These are phyloP conservation scores for Penicillium hordei DNA, from an alignment of 2,329 filamentous ascomycete genomes.

Conservation along the genomic window DNA sequence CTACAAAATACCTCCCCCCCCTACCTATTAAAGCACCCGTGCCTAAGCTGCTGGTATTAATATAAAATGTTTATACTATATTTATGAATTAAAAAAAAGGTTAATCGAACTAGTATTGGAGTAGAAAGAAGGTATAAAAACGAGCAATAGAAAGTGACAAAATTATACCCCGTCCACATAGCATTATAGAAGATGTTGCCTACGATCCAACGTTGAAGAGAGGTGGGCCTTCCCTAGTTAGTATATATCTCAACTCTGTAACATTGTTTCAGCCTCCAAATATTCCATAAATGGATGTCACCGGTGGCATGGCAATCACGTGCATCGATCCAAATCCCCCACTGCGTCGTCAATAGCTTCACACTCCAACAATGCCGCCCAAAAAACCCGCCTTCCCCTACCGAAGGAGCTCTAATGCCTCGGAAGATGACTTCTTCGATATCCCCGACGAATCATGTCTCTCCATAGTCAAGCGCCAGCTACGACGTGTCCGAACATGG, in stretches of 20 bases:
- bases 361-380: slow-evolving; percentile 12
- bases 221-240: neutral
- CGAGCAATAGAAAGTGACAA: too few relatives aligned
- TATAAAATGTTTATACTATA: neutral
- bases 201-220: neutral
- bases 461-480: slow-evolving; percentile 33
- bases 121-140: too few relatives aligned
- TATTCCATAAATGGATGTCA: neutral
- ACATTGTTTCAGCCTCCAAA: neutral
- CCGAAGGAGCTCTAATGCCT: slow-evolving; percentile 33
- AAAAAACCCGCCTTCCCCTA: slow-evolving; percentile 22
- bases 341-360: neutral
- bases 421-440: slow-evolving; percentile 39
- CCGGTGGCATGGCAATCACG: slow-evolving; percentile 8
- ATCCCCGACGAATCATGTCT: slow-evolving; percentile 35
- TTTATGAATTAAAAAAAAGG: neutral
- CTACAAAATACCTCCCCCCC: neutral
- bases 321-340: neutral
- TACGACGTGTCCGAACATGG: slow-evolving; percentile 36
- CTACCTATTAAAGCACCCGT: too few relatives aligned
- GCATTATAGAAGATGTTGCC: too few relatives aligned
- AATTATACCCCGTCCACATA: too few relatives aligned
- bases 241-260: neutral
- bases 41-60: neutral
- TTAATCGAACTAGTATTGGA: too few relatives aligned